Evolutionary conservation across 2,329 filamentous ascomycete species (phyloP).

Genomic region (Colletotrichum sidae): DNA sequence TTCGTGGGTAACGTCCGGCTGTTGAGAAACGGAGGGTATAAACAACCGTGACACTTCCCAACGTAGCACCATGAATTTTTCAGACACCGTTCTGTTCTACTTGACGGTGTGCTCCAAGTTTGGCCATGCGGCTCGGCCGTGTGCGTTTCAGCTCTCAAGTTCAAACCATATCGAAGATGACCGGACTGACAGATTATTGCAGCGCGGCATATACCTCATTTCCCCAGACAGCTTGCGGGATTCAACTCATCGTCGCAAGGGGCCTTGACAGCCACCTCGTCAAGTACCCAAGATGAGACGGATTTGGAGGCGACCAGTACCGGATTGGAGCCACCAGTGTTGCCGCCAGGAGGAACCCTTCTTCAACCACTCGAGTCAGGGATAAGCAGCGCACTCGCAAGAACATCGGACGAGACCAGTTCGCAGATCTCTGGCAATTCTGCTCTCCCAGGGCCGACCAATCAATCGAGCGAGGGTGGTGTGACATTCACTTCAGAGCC

Average conservation of each 20-base stretch:
- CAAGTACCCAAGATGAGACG: slow-evolving; percentile 2
- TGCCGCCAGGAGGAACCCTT: slow-evolving; percentile 11
- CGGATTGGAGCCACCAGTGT: background rate
- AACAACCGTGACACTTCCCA: background rate
- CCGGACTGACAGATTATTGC: slow-evolving; percentile 4
- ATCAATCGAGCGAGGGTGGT: background rate
- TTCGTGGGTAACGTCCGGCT: background rate
- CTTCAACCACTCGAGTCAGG: background rate
- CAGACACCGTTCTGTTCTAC: slow-evolving; percentile 15
- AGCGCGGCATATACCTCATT: slow-evolving; percentile 6
- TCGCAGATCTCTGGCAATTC: slow-evolving; percentile 9
- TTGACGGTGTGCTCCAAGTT: slow-evolving; percentile 1
- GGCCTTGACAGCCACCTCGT: background rate
- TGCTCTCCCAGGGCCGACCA: background rate
- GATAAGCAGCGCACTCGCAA: background rate
- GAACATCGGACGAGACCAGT: slow-evolving; percentile 24
- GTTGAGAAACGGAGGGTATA: background rate
- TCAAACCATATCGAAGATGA: background rate
- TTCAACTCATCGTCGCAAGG: slow-evolving; percentile 11
- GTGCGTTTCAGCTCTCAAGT: slow-evolving; percentile 1
- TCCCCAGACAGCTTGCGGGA: slow-evolving; percentile 8
- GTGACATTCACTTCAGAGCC: slow-evolving; percentile 9
- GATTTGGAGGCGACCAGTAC: background rate
- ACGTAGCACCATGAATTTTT: slow-evolving; percentile 7
- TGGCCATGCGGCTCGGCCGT: background rate